Conservation (phyloP, 1,139 yeast genomes). For the Hansenula sp. region DNA sequence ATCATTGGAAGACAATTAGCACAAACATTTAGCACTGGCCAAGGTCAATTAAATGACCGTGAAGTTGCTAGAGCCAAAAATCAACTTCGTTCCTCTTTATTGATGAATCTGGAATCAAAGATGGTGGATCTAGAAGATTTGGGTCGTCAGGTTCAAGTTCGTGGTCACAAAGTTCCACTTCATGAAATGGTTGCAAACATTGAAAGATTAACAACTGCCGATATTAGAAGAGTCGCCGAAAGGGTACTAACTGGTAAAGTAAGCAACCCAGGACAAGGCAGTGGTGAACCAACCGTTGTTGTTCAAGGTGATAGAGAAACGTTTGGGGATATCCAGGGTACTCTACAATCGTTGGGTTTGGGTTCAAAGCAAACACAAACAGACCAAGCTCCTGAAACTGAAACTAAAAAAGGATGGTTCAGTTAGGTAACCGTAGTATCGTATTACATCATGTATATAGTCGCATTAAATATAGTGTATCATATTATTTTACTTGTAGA, state of each 20-base stretch:
- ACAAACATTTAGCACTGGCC: slow-evolving; percentile 45
- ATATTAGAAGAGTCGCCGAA: slow-evolving; percentile 71
- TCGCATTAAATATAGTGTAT: background rate
- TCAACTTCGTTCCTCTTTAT: slow-evolving; percentile 81
- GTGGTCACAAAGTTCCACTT: slow-evolving; percentile 73
- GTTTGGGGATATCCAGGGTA: slow-evolving; percentile 78
- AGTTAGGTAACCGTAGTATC: background rate
- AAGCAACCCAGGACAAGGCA: slow-evolving; percentile 43
- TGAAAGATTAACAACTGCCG: slow-evolving; percentile 59
- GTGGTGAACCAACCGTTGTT: slow-evolving; percentile 75
- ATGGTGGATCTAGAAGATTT: slow-evolving; percentile 90
- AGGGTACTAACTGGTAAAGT: slow-evolving; percentile 69
- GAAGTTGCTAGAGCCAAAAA: slow-evolving; percentile 91
- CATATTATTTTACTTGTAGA: background rate
- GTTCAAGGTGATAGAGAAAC: slow-evolving; percentile 84
- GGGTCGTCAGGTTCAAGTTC: slow-evolving; percentile 91
- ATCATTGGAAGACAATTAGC: slow-evolving; percentile 75
- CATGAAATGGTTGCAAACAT: slow-evolving; percentile 81
- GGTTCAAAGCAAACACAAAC: slow-evolving; percentile 50
- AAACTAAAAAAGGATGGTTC: slow-evolving; percentile 19
- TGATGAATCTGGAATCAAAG: slow-evolving; percentile 91
- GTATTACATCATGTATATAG: background rate
- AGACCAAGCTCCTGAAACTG: too few species aligned
- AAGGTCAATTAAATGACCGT: slow-evolving; percentile 54
- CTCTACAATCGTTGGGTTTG: slow-evolving; percentile 68